These are phyloP conservation scores for Cytidiella melzeri DNA, from an alignment of 768 basidiomycete species.

Conservation along the genomic window DNA sequence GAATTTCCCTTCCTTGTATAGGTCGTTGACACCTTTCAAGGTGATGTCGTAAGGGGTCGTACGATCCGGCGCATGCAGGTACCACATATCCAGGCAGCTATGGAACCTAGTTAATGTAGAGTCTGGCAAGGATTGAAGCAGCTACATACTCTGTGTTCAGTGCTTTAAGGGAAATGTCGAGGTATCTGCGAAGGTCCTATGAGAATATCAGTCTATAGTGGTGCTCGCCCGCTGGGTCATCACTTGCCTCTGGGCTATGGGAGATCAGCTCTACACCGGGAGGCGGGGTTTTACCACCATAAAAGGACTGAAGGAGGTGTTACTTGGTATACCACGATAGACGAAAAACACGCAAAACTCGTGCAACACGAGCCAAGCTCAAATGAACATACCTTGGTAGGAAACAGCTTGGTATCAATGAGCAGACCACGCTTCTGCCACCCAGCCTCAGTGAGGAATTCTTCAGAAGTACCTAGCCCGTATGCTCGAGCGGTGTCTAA, in stretches of 20 bases:
- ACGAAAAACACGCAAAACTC: no score
- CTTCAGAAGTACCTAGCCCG: slow-evolving; percentile 26
- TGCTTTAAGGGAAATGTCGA: slow-evolving; percentile 33
- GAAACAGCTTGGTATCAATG: slow-evolving; percentile 54
- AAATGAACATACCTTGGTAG: slow-evolving; percentile 4
- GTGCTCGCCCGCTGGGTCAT: no score
- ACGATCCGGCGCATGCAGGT: slow-evolving; percentile 41
- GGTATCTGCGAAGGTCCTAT: slow-evolving; percentile 30
- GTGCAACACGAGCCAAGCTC: no score
- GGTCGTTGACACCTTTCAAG: slow-evolving; percentile 38
- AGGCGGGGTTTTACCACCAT: no score
- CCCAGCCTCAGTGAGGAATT: slow-evolving; percentile 43
- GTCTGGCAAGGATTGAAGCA: background rate
- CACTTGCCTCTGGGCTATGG: slow-evolving; percentile 7
- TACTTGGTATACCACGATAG: background rate
- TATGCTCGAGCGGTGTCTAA: slow-evolving; percentile 26
- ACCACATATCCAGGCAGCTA: slow-evolving; percentile 38
- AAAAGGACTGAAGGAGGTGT: background rate
- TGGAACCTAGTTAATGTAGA: slow-evolving; percentile 6
- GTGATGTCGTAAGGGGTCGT: slow-evolving; percentile 41
- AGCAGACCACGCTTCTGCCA: slow-evolving; percentile 45
- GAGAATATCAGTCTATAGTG: no score
- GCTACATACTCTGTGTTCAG: slow-evolving; percentile 39
- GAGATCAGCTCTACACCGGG: slow-evolving; percentile 1
- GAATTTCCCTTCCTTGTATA: slow-evolving; percentile 49